These are phyloP conservation scores for Sporothrix dimorphospora DNA, from an alignment of 2,329 filamentous ascomycete species.

Conservation along the genomic window DNA sequence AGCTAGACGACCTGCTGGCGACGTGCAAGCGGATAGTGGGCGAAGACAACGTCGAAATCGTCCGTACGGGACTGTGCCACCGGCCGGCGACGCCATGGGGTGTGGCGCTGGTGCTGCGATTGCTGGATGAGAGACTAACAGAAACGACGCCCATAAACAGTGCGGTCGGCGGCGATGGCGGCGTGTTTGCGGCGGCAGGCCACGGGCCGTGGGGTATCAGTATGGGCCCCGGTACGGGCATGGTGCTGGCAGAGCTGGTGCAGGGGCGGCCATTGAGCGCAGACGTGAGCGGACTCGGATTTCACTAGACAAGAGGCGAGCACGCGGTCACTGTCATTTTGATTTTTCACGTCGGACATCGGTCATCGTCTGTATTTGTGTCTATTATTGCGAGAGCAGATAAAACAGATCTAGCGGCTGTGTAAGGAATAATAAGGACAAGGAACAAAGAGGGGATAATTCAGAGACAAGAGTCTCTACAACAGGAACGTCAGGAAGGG, in stretches of 20 bases:
- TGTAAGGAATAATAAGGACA: background rate
- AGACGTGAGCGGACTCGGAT: constrained; percentile 57
- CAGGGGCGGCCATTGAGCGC: constrained; percentile 60
- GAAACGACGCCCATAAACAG: constrained; percentile 44
- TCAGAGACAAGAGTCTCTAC: background rate
- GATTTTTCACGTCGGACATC: too few relatives aligned
- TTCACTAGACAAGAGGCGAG: constrained; percentile 22
- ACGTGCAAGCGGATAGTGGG: constrained; percentile 55
- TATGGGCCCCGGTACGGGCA: constrained; percentile 67
- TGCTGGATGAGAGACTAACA: constrained; percentile 59
- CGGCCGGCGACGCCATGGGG: constrained; percentile 69
- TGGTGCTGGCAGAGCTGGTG: constrained; percentile 71
- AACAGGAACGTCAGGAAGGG: background rate
- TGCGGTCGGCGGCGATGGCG: constrained; percentile 51
- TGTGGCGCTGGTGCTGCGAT: constrained; percentile 62
- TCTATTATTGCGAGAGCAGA: constrained; percentile 2
- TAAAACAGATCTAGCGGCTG: background rate
- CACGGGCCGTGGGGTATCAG: constrained; percentile 79
- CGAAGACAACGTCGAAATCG: constrained; percentile 54
- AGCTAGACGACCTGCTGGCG: constrained; percentile 54
- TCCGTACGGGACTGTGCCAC: constrained; percentile 71
- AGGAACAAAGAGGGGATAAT: background rate
- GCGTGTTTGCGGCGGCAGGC: constrained; percentile 71
- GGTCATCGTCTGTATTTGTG: background rate
- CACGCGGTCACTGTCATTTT: too few relatives aligned